Evolutionary conservation across 768 basidiomycete genomes (phyloP).

Genomic region (Hydnomerulius pinastri): DNA sequence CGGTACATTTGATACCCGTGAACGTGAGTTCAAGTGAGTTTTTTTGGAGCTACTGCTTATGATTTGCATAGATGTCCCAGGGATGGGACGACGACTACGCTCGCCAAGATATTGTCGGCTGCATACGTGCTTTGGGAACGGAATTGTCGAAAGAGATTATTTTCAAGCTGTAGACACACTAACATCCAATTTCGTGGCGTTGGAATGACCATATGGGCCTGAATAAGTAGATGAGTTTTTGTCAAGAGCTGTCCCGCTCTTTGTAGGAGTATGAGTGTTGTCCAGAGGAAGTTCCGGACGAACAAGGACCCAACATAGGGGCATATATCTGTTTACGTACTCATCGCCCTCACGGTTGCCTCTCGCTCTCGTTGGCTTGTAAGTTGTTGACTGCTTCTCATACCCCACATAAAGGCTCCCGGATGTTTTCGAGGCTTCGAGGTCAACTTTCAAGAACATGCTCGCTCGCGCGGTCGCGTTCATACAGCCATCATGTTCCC

Average conservation of each 20-base stretch:
- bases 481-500: background rate
- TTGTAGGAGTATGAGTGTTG: background rate
- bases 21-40: conserved; percentile 20
- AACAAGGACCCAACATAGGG: too few species aligned
- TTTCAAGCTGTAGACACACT: conserved; percentile 29
- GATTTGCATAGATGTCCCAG: conserved; percentile 17
- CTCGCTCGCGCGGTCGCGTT: background rate
- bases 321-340: too few species aligned
- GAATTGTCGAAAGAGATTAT: conserved; percentile 43
- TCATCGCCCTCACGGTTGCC: too few species aligned
- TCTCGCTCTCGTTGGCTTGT: too few species aligned
- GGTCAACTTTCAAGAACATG: background rate
- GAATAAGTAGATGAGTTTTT: too few species aligned
- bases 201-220: too few species aligned
- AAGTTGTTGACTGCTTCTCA: too few species aligned
- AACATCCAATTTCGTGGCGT: background rate
- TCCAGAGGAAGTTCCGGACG: too few species aligned
- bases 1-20: conserved; percentile 25
- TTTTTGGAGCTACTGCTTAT: conserved; percentile 7
- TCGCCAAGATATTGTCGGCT: conserved; percentile 40
- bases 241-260: too few species aligned
- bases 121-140: conserved; percentile 46
- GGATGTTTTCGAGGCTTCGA: background rate
- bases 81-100: conserved; percentile 33
- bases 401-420: too few species aligned